Percentiles rank a stretch among this genome's conserved stretches.
Conservation (phyloP, 805 yeast species). For the Ogataea haglerorum region DNA sequence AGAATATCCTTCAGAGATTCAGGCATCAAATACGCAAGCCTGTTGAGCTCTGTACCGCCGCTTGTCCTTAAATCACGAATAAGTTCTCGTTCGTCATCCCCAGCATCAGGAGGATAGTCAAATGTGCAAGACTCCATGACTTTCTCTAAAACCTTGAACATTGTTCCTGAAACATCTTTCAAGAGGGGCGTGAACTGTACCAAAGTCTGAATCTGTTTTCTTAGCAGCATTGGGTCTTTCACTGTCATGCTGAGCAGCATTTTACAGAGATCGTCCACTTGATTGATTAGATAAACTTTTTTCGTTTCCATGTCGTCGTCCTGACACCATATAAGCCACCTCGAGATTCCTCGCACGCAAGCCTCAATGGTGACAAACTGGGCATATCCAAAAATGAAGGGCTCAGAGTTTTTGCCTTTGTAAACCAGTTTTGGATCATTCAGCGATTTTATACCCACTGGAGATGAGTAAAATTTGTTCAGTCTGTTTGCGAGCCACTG, state of each 20-base stretch:
- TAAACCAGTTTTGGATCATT: slow-evolving; percentile 50
- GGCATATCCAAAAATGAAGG: slow-evolving; percentile 72
- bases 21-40: slow-evolving; percentile 94
- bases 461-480: slow-evolving; percentile 67
- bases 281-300: slow-evolving; percentile 47
- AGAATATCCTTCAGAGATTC: slow-evolving; percentile 79
- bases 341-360: slow-evolving; percentile 83
- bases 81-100: slow-evolving; percentile 71
- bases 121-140: slow-evolving; percentile 80
- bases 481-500: slow-evolving; percentile 76
- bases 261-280: slow-evolving; percentile 69
- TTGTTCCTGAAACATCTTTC: slow-evolving; percentile 67
- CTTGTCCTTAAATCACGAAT: slow-evolving; percentile 85
- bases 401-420: slow-evolving; percentile 55
- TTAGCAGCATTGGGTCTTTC: slow-evolving; percentile 73
- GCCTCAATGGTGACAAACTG: slow-evolving; percentile 87
- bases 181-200: slow-evolving; percentile 92
- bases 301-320: slow-evolving; percentile 52
- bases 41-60: slow-evolving; percentile 90
- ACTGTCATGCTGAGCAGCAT: slow-evolving; percentile 70
- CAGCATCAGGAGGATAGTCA: slow-evolving; percentile 58
- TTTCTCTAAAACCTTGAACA: slow-evolving; percentile 83
- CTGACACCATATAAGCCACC: slow-evolving; percentile 93
- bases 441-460: slow-evolving; percentile 63
- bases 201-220: slow-evolving; percentile 85